Percentiles rank a stretch among this genome's conserved stretches.
Conservation (phyloP, 305 asterid genomes). For the Fraxinus ornus region DNA sequence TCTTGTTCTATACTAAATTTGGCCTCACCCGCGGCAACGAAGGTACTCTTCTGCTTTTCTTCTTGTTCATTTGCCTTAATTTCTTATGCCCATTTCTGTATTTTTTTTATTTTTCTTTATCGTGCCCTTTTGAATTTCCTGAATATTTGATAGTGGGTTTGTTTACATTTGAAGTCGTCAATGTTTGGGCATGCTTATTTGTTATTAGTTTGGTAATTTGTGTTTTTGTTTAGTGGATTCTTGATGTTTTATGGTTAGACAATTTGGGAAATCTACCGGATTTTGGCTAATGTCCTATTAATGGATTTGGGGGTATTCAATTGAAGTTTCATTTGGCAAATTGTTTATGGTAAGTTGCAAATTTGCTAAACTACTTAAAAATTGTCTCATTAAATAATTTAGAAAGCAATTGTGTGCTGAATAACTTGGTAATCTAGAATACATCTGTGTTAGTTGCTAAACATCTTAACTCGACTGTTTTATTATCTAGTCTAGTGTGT, state of each 20-base stretch:
- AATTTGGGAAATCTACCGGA: neutral
- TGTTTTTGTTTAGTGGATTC: conserved; percentile 4
- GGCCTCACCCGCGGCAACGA: conserved; percentile 60
- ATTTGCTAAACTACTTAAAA: conserved; percentile 8
- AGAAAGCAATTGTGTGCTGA: conserved; percentile 12
- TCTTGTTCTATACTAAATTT: conserved; percentile 54
- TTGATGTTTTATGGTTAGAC: neutral
- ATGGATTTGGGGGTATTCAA: neutral
- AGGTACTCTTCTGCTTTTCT: conserved; percentile 39
- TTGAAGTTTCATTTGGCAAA: neutral
- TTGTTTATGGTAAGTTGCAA: neutral
- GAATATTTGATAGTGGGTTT: neutral
- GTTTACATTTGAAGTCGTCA: conserved; percentile 10
- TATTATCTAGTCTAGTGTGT: neutral
- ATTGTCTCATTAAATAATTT: conserved; percentile 4
- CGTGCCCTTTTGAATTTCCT: neutral
- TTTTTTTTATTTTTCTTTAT: neutral
- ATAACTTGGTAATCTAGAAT: neutral
- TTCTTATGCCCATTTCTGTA: neutral
- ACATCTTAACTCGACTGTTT: neutral
- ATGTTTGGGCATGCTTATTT: neutral
- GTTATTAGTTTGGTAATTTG: neutral
- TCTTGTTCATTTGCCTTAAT: conserved; percentile 7
- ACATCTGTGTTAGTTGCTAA: neutral
- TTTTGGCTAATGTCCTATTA: neutral